A percentile compares a stretch with the other conserved stretches of the same genome.
phyloP scores from a whole-genome alignment of 2,329 filamentous ascomycete species.

The Epichloe aotearoae region DNA sequence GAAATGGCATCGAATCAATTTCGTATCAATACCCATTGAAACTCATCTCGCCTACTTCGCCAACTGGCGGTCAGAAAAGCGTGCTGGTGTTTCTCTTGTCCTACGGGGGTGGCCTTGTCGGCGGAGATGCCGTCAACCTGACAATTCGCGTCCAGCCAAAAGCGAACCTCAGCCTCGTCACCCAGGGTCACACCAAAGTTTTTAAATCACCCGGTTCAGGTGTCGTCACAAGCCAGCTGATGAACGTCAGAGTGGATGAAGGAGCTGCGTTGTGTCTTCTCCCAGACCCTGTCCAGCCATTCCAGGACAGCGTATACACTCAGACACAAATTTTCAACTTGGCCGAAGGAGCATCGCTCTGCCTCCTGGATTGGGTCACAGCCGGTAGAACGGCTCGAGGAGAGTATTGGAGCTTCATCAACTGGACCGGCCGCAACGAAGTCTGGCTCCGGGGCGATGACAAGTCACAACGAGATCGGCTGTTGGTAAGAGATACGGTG shows the following conservation, averaged over 20 bases:
- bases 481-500: conserved; percentile 77
- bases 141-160: conserved; percentile 48
- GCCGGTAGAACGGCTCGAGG: conserved; percentile 74
- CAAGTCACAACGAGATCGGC: conserved; percentile 29
- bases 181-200: conserved; percentile 83
- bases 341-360: conserved; percentile 47
- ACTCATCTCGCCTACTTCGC: conserved; percentile 62
- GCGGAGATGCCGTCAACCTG: conserved; percentile 70
- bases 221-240: conserved; percentile 43
- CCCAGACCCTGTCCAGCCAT: conserved; percentile 89
- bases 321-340: conserved; percentile 70
- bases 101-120: conserved; percentile 87
- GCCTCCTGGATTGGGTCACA: conserved; percentile 87
- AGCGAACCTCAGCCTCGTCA: conserved; percentile 55
- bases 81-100: conserved; percentile 81
- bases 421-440: conserved; percentile 78
- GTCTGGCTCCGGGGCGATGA: conserved; percentile 44
- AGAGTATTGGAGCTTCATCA: conserved; percentile 74
- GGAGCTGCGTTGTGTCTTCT: conserved; percentile 51
- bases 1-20: conserved; percentile 59
- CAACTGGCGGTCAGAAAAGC: conserved; percentile 49
- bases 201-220: conserved; percentile 60
- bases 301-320: conserved; percentile 68
- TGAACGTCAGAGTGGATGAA: conserved; percentile 36
- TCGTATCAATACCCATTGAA: conserved; percentile 93